Conservation (phyloP, 176 grass and related monocot species). For the Otatea glauca region DNA sequence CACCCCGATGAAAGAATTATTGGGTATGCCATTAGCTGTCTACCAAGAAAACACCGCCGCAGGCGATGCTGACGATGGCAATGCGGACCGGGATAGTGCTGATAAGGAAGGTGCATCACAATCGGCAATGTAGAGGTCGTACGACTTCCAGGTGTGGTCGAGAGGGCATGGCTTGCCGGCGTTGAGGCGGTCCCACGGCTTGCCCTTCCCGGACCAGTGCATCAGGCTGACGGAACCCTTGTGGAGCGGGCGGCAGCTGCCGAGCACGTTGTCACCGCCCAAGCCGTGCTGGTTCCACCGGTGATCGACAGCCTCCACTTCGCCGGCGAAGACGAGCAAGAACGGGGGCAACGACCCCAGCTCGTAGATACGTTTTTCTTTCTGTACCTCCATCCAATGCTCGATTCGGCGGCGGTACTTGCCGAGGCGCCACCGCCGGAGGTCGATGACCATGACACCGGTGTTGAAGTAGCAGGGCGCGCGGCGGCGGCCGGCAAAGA, state of each 20-base stretch:
- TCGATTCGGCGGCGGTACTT: constrained; percentile 74
- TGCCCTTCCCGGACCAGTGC: constrained; percentile 95
- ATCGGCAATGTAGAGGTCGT: constrained; percentile 65
- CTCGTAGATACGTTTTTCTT: constrained; percentile 82
- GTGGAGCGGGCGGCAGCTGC: constrained; percentile 85
- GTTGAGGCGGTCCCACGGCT: constrained; percentile 86
- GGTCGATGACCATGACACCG: constrained; percentile 75
- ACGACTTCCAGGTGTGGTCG: constrained; percentile 75
- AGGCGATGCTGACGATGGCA: constrained; percentile 48
- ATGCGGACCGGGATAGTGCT: constrained; percentile 32
- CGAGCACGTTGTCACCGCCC: constrained; percentile 84
- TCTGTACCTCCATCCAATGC: constrained; percentile 82
- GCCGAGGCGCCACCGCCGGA: constrained; percentile 69
- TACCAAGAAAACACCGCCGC: constrained; percentile 63
- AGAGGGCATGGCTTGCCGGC: constrained; percentile 69
- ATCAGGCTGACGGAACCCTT: constrained; percentile 81
- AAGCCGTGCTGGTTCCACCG: constrained; percentile 96
- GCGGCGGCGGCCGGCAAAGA: constrained; percentile 50
- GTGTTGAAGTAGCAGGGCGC: constrained; percentile 78
- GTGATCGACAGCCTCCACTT: constrained; percentile 83
- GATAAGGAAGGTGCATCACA: constrained; percentile 36
- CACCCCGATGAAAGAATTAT: constrained; percentile 49
- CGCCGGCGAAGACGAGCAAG: constrained; percentile 83
- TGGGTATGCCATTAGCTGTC: constrained; percentile 40
- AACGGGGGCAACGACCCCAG: constrained; percentile 83